Base-by-base conservation (phyloP, 208 protist genomes). In the Crithidia fasciculata region DNA sequence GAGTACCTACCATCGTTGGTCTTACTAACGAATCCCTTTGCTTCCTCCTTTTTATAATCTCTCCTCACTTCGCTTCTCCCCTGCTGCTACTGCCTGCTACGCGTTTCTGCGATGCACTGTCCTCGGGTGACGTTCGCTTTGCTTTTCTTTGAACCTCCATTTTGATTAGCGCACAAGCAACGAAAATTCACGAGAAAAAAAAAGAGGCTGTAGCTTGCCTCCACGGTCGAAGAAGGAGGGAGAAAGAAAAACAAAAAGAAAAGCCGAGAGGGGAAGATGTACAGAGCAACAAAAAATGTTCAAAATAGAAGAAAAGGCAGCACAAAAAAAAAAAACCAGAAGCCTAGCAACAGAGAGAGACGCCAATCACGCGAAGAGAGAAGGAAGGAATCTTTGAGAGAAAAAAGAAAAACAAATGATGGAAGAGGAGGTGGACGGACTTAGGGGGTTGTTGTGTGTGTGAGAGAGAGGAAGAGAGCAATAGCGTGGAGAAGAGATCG, bases 211-310 rank as follows among this genome's bases (percentile, higher is more conserved):
- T 3, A 56, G n/a, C 44, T 50, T 71, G 40, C n/a, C 50, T 28
- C 28, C 28, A 28, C 28, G 12, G 45, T 49, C 45, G 45, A 49
- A 15, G 45, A 15, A 13, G 7, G 47, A 43, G 53, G n/a, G n/a
- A 60, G 47, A 41, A 69, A 56, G 64, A 63, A 68, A 16, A 70
- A 61, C 0, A 55, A 66, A 69, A 72, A 54, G 43, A 72, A 47
- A 28, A 54, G 12, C 9, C 13, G 13, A 55, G 8, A 50, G 58
- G 43, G 8, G 19, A 47, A 19, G 36, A 44, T n/a, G 10, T 43
- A 63, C 16, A 76, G 56, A 52, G 15, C 7, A 43, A 78, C 37
- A 28, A 16, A 61, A 67, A 56, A 54, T 53, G 19, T n/a, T 39
- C 16, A 50, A 57, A 5, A 37, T 57, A 55, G n/a, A 40, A 56